Base-by-base conservation (phyloP, 139 green algal species). In the Desmodesmus armatus region DNA sequence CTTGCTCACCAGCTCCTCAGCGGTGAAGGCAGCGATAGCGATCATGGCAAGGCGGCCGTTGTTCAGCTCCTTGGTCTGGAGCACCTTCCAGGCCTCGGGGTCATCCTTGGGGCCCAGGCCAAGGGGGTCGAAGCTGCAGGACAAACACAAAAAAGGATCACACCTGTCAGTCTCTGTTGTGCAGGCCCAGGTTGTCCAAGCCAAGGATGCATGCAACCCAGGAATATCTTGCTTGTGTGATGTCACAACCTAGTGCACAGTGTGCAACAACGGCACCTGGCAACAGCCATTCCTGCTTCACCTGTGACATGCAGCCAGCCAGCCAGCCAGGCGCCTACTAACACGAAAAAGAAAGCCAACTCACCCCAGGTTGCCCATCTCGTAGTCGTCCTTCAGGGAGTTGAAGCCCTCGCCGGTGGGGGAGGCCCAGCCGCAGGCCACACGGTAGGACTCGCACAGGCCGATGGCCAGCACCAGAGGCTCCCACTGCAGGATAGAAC, bases 1-100 rank as follows among this genome's bases (percentile, higher is more conserved):
- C 53, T 88, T 69, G 77, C 62, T 85, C 15, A 92, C 78, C 39
- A 92, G 70, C 88, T 95, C 92, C 88, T 97, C 90, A 21, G 85
- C 90, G 17, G 92, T 89, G 72, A 98, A 96, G 37, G 83, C 92
- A 49, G 91, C 89, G 51, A 96, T 94, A 85, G 92, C 91, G 65
- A 98, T 94, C 94, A 97, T 97, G 69, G 94, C 94, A 44, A 96
- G 91, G 66, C 93, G 93, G 55, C 93, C 94, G 77, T 97, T 96
- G 92, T 96, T 97, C 27, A 97, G 89, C 90, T 97, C 94, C 91
- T 95, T 96, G 69, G 89, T 92, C 88, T 96, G 80, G 88, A 96
- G 81, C 40, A 87, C 90, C 73, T 95, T 91, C 29, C 92, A 79
- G 69, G 89, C 89, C 71, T 91, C 91, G 5, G 83, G 82, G 67